These are phyloP conservation scores for Saccharomyces hybrid DNA, from an alignment of 1,139 yeast species.

Conservation along the genomic window DNA sequence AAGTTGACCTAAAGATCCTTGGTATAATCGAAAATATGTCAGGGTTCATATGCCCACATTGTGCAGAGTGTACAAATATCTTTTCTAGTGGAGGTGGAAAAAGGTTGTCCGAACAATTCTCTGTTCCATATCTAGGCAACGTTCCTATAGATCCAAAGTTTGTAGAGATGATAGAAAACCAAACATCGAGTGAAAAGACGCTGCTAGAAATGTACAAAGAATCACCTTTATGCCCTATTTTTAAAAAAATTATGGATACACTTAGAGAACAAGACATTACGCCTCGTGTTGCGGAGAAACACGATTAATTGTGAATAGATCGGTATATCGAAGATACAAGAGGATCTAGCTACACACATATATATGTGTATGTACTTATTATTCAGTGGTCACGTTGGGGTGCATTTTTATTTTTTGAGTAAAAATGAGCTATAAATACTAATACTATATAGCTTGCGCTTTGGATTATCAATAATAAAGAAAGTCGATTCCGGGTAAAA, in stretches of 20 bases:
- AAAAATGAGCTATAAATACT: too few species aligned
- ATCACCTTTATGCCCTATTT: conserved; percentile 40
- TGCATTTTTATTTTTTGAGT: too few species aligned
- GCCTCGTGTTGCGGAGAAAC: not conserved
- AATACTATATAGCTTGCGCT: too few species aligned
- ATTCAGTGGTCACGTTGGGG: too few species aligned
- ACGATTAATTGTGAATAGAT: not conserved
- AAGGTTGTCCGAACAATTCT: conserved; percentile 51
- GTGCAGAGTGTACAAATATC: conserved; percentile 85
- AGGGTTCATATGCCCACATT: conserved; percentile 91
- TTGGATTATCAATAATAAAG: too few species aligned
- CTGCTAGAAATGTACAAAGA: conserved; percentile 36
- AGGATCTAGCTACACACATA: not conserved
- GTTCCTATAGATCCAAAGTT: conserved; percentile 91
- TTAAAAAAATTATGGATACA: conserved; percentile 43
- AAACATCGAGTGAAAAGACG: conserved; percentile 16
- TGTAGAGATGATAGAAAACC: conserved; percentile 69
- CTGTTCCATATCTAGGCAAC: conserved; percentile 67
- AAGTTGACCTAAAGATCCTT: conserved; percentile 69
- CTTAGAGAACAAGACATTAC: conserved; percentile 32
- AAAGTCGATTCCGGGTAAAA: not conserved
- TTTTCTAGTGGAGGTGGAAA: conserved; percentile 94
- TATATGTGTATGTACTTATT: not conserved
- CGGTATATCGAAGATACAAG: not conserved
- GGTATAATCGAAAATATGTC: conserved; percentile 96